Evolutionary conservation across 306 rosid species (phyloP).

Genomic region (Medicago lupulina): DNA sequence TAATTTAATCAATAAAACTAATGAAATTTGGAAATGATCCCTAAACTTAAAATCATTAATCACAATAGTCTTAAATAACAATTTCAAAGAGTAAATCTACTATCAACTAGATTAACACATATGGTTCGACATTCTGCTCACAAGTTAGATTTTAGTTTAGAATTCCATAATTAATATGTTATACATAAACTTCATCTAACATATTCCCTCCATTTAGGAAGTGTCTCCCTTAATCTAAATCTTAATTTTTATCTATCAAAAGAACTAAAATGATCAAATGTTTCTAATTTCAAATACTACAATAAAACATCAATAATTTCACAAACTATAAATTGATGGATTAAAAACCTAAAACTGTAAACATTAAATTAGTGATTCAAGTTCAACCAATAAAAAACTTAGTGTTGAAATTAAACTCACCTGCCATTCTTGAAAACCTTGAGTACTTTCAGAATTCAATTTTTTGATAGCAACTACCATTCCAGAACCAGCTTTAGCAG

Average conservation of each 20-base stretch:
- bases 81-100: background rate
- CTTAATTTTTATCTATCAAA: background rate
- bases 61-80: background rate
- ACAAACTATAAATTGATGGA: background rate
- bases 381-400: background rate
- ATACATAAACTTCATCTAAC: too few species aligned
- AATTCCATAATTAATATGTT: too few species aligned
- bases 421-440: constrained; percentile 92
- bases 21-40: background rate
- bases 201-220: too few species aligned
- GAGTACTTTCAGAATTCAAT: constrained; percentile 72
- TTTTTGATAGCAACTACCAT: constrained; percentile 78
- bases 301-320: too few species aligned
- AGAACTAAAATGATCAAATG: background rate
- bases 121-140: background rate
- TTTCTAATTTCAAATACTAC: background rate
- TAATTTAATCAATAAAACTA: background rate
- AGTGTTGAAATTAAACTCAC: constrained; percentile 30
- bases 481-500: constrained; percentile 63
- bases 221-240: background rate
- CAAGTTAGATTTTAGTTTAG: background rate
- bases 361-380: background rate
- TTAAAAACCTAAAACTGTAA: background rate
- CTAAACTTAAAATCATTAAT: background rate
- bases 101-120: background rate